Evolutionary conservation across 1,284 basidiomycete species (phyloP).

Genomic region (Austroboletus novae-zelandiae): DNA sequence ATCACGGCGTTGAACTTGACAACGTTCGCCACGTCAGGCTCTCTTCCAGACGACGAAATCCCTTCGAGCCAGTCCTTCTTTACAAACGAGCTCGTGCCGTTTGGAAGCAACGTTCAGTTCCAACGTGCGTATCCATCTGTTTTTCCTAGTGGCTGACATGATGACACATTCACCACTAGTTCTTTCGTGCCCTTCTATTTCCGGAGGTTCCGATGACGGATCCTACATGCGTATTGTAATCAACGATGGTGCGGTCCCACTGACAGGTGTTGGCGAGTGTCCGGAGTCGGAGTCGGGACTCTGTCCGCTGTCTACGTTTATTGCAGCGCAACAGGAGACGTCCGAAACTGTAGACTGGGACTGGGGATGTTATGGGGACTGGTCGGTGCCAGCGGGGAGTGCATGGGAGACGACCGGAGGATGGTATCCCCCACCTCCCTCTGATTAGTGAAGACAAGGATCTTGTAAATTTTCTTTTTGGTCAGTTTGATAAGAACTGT

Average conservation of each 20-base stretch:
- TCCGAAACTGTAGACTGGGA: constrained; percentile 71
- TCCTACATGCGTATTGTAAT: constrained; percentile 74
- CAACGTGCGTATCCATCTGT: constrained; percentile 20
- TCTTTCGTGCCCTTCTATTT: constrained; percentile 24
- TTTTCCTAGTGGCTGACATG: background rate
- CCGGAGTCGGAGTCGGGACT: constrained; percentile 69
- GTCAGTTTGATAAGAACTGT: no score
- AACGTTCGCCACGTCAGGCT: constrained; percentile 47
- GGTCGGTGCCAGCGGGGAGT: constrained; percentile 55
- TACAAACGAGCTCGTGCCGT: constrained; percentile 30
- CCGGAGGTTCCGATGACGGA: constrained; percentile 35
- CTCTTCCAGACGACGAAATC: constrained; percentile 54
- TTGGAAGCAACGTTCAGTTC: constrained; percentile 34
- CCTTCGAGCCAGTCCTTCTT: constrained; percentile 42
- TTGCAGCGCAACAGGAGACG: constrained; percentile 66
- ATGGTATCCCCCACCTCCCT: background rate
- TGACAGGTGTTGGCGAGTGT: constrained; percentile 75
- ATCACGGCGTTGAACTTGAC: constrained; percentile 58
- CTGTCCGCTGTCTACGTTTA: constrained; percentile 76
- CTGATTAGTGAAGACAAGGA: no score
- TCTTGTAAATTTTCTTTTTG: no score
- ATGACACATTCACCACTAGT: constrained; percentile 10
- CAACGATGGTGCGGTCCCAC: constrained; percentile 86
- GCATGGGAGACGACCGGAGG: constrained; percentile 52
- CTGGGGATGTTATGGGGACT: constrained; percentile 75